Evolutionary conservation across 2,329 filamentous ascomycete genomes (phyloP).

Genomic region (Botrytis tulipae): DNA sequence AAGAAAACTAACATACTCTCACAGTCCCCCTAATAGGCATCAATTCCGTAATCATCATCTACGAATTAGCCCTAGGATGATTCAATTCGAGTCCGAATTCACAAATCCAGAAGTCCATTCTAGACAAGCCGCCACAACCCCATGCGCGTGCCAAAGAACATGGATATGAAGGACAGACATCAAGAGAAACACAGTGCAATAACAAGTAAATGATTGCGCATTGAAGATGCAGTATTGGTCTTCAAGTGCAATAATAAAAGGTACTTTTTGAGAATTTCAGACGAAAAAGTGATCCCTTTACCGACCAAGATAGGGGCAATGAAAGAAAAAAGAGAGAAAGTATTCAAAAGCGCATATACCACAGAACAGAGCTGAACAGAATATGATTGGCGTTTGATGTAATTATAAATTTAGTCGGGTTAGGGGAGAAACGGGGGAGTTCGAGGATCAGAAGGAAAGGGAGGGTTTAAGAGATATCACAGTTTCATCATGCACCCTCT

Average conservation of each 20-base stretch:
- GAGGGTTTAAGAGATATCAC: not conserved
- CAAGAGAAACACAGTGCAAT: not conserved
- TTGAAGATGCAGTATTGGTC: not conserved
- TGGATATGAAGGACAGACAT: not conserved
- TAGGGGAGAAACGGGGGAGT: not conserved
- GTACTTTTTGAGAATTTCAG: not conserved
- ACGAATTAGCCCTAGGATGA: constrained; percentile 73
- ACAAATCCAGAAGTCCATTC: not conserved
- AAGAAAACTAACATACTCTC: not conserved
- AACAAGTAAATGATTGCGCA: not conserved
- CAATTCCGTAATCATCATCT: constrained; percentile 80
- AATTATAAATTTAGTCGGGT: not conserved
- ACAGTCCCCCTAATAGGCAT: constrained; percentile 81
- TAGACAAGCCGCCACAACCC: not conserved
- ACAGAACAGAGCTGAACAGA: not conserved
- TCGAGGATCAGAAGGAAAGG: not conserved
- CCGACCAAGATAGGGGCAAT: not conserved
- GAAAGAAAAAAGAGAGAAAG: not conserved
- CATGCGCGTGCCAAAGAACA: not conserved
- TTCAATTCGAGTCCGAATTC: too few species aligned
- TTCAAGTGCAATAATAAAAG: not conserved
- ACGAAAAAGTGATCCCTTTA: too few species aligned
- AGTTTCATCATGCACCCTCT: not conserved
- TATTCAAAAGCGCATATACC: not conserved
- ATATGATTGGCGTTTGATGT: not conserved